Percentiles rank a stretch among this genome's conserved stretches.
Conservation (phyloP, 208 protist species). For the Paratrypanosoma confusum region DNA sequence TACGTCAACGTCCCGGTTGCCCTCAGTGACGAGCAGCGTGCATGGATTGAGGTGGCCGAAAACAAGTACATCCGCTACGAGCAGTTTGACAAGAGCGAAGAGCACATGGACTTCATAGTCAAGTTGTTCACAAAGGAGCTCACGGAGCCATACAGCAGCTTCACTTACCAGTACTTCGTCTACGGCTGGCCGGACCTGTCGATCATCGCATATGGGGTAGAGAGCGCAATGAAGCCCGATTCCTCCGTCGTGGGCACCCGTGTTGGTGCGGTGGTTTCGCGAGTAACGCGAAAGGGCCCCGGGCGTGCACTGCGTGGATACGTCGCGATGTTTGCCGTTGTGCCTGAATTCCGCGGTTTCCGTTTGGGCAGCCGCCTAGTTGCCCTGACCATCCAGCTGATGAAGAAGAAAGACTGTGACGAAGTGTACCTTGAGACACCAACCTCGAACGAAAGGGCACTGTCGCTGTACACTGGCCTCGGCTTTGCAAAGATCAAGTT, state of each 20-base stretch:
- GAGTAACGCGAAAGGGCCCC: slow-evolving; percentile 57
- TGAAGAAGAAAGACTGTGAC: slow-evolving; percentile 84
- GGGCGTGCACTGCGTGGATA: slow-evolving; percentile 85
- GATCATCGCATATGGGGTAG: slow-evolving; percentile 70
- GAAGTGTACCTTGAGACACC: slow-evolving; percentile 95
- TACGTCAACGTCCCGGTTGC: slow-evolving; percentile 51
- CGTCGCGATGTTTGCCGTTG: slow-evolving; percentile 98
- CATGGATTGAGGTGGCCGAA: slow-evolving; percentile 55
- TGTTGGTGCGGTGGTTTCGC: slow-evolving; percentile 87
- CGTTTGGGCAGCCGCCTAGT: slow-evolving; percentile 89
- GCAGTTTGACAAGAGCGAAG: slow-evolving; percentile 56
- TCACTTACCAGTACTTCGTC: slow-evolving; percentile 99
- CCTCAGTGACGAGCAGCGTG: slow-evolving; percentile 30
- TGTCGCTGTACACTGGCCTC: slow-evolving; percentile 93
- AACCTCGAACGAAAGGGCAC: slow-evolving; percentile 80
- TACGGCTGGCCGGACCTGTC: slow-evolving; percentile 94
- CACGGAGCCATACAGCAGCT: slow-evolving; percentile 98
- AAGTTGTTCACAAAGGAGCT: slow-evolving; percentile 92
- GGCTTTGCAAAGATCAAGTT: slow-evolving; percentile 91
- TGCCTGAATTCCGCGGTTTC: slow-evolving; percentile 77
- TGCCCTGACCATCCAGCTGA: slow-evolving; percentile 80
- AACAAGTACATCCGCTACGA: slow-evolving; percentile 74
- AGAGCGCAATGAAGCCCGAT: slow-evolving; percentile 42
- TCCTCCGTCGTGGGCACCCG: slow-evolving; percentile 45
- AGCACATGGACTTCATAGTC: slow-evolving; percentile 87